Percentiles rank a stretch among this genome's conserved stretches.
phyloP scores from a whole-genome alignment of 2,329 filamentous ascomycete genomes.

The Cladosporium sp. region DNA sequence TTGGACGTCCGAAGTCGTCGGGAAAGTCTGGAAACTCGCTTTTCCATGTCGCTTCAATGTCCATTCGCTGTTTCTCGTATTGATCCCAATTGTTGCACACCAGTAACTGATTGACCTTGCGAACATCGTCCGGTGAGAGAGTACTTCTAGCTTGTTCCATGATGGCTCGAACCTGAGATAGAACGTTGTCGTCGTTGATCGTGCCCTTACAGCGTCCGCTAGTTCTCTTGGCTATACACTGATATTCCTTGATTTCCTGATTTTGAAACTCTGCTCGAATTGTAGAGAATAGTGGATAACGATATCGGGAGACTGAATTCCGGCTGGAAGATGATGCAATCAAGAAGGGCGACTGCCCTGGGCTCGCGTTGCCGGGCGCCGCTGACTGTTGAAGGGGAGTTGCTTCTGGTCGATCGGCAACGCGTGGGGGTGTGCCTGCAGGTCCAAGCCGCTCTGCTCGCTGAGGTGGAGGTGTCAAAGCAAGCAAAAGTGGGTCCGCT shows the following conservation, averaged over 20 bases:
- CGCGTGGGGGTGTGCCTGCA: background rate
- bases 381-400: background rate
- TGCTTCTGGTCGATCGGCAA: background rate
- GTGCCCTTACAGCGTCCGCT: background rate
- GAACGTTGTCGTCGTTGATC: background rate
- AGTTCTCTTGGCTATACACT: background rate
- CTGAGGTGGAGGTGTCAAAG: too few species aligned
- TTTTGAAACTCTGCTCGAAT: background rate
- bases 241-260: background rate
- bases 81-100: background rate
- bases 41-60: background rate
- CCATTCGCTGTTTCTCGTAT: background rate
- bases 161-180: background rate
- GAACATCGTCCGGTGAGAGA: background rate
- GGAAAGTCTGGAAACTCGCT: background rate
- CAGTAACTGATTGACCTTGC: background rate
- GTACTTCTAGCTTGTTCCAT: too few species aligned
- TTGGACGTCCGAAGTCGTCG: background rate
- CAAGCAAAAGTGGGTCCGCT: too few species aligned
- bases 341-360: background rate
- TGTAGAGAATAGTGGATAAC: background rate
- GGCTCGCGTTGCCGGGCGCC: background rate
- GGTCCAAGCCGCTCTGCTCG: background rate
- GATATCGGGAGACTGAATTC: background rate
- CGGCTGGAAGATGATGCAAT: background rate